These are phyloP conservation scores for Pichia membranifaciens DNA, from an alignment of 805 yeast species.

Conservation along the genomic window DNA sequence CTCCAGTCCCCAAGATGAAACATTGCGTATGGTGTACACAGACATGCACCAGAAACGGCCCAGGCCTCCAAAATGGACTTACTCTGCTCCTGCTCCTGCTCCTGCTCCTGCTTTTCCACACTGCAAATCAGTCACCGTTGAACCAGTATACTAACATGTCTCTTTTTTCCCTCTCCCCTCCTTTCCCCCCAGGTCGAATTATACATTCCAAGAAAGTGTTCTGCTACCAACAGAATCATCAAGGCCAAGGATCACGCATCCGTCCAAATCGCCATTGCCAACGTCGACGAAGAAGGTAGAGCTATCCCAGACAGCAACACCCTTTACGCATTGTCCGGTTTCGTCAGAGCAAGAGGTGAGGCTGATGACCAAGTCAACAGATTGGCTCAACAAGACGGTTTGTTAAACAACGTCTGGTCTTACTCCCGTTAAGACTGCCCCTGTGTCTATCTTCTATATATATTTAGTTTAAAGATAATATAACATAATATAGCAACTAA, in stretches of 20 bases:
- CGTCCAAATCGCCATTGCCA: constrained; percentile 97
- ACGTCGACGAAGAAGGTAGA: constrained; percentile 95
- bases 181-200: constrained; percentile 77
- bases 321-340: constrained; percentile 96
- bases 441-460: constrained; percentile 4
- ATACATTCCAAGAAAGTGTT: constrained; percentile 99
- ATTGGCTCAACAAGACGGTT: constrained; percentile 98
- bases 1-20: too few species aligned
- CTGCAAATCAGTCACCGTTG: too few species aligned
- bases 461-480: background rate
- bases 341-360: constrained; percentile 98
- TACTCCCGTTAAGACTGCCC: constrained; percentile 70
- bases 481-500: background rate
- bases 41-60: too few species aligned
- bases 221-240: constrained; percentile 99
- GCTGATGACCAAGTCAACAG: constrained; percentile 99
- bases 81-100: too few species aligned
- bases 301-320: constrained; percentile 85
- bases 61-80: too few species aligned
- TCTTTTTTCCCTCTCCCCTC: constrained; percentile 20
- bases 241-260: constrained; percentile 99
- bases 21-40: too few species aligned
- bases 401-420: constrained; percentile 92
- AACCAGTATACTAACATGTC: constrained; percentile 13
- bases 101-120: too few species aligned